A percentile compares a stretch with the other conserved stretches of the same genome.
Conservation (phyloP, 106 monocot species). For the Allium cepa region DNA sequence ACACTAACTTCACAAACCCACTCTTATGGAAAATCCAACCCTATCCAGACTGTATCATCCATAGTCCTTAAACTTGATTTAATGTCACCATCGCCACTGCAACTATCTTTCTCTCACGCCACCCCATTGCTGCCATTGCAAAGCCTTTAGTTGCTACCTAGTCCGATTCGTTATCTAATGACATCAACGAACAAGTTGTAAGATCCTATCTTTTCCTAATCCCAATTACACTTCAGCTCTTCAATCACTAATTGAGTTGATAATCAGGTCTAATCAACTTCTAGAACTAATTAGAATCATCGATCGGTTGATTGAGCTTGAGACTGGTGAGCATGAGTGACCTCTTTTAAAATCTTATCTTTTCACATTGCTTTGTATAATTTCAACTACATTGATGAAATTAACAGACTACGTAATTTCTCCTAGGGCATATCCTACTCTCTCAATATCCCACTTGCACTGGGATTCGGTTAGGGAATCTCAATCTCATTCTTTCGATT, state of each 20-base stretch:
- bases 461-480: too few relatives aligned
- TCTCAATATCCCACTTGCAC: too few relatives aligned
- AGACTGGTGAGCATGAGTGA: constrained; percentile 43
- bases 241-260: constrained; percentile 45
- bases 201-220: constrained; percentile 21
- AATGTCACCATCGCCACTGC: constrained; percentile 15
- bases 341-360: constrained; percentile 58
- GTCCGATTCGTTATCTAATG: constrained; percentile 18
- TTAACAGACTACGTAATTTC: too few relatives aligned
- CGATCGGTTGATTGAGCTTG: constrained; percentile 43
- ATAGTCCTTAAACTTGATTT: constrained; percentile 18
- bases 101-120: constrained; percentile 17
- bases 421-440: too few relatives aligned
- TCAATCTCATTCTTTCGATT: too few relatives aligned
- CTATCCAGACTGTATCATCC: constrained; percentile 7
- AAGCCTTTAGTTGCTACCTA: constrained; percentile 7
- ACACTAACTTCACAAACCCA: not conserved
- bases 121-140: constrained; percentile 9
- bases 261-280: constrained; percentile 34
- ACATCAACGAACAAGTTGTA: constrained; percentile 26
- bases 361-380: constrained; percentile 4
- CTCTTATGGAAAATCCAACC: not conserved
- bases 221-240: constrained; percentile 36
- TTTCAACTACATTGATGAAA: too few relatives aligned
- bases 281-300: constrained; percentile 34